Percentiles rank a stretch among this genome's conserved stretches.
Conservation (phyloP, 371 early-diverging fungal species). For the Mortierella sp. region DNA sequence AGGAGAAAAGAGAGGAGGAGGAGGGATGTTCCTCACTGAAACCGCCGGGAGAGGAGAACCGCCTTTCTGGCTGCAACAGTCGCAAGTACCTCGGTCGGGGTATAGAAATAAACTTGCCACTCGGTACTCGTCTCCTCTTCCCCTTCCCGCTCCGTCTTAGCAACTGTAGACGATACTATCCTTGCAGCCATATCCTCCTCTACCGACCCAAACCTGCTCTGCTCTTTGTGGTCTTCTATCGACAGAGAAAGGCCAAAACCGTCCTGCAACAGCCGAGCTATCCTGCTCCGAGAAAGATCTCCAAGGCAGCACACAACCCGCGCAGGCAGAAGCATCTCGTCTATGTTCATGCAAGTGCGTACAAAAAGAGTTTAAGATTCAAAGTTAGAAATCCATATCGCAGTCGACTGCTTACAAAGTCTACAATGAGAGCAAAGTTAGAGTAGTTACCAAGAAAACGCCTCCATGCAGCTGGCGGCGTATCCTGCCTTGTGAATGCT, state of each 20-base stretch:
- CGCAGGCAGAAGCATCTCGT: constrained; percentile 15
- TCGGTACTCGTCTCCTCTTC: background rate
- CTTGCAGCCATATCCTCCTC: constrained; percentile 21
- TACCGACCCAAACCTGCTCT: constrained; percentile 17
- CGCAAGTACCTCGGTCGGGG: constrained; percentile 17
- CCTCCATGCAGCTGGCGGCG: background rate
- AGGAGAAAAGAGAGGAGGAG: background rate
- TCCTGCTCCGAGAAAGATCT: background rate
- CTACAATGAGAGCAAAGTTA: background rate
- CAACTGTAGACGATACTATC: background rate
- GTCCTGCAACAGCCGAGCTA: constrained; percentile 11
- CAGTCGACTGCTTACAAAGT: background rate
- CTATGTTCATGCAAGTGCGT: constrained; percentile 10
- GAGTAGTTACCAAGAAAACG: background rate
- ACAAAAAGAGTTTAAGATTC: background rate
- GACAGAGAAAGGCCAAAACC: constrained; percentile 5
- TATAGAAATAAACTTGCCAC: constrained; percentile 18
- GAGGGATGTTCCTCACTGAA: constrained; percentile 1
- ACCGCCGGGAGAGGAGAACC: constrained; percentile 12
- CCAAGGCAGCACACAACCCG: background rate
- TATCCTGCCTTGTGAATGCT: background rate
- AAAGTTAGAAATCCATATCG: background rate
- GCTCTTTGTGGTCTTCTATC: background rate
- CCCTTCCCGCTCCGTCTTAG: background rate
- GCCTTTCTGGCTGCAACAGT: constrained; percentile 10